phyloP scores from a whole-genome alignment of 1,284 basidiomycete genomes.

The Sporisorium iseilematis-ciliati region DNA sequence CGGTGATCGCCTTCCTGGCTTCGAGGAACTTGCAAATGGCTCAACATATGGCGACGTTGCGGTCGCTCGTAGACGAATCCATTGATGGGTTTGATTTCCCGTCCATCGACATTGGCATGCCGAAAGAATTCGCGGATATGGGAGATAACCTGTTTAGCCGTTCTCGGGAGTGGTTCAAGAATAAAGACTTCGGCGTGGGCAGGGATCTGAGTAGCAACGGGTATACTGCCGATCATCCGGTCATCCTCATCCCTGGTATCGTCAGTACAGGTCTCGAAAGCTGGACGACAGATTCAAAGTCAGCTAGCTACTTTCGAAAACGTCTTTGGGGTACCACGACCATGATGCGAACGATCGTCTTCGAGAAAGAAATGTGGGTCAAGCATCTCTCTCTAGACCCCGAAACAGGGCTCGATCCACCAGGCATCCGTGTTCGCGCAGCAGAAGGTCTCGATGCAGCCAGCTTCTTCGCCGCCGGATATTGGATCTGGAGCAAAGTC shows the following conservation, averaged over 20 bases:
- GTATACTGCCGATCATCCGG: conserved; percentile 63
- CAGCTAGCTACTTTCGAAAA: conserved; percentile 62
- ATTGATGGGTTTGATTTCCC: conserved; percentile 53
- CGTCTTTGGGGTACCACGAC: conserved; percentile 71
- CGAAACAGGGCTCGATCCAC: conserved; percentile 87
- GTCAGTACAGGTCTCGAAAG: conserved; percentile 67
- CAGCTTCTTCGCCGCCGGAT: conserved; percentile 85
- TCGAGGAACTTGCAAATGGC: conserved; percentile 57
- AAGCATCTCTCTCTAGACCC: conserved; percentile 89
- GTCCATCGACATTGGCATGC: conserved; percentile 58
- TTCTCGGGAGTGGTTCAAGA: conserved; percentile 64
- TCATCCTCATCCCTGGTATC: conserved; percentile 68
- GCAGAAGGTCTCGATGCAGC: conserved; percentile 83
- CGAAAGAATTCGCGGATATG: conserved; percentile 62
- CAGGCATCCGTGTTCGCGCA: conserved; percentile 87
- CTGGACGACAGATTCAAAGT: conserved; percentile 61
- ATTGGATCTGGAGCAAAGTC: conserved; percentile 86
- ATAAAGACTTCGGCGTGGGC: conserved; percentile 64
- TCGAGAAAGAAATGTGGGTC: conserved; percentile 89
- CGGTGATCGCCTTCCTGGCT: conserved; percentile 51
- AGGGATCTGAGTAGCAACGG: conserved; percentile 48
- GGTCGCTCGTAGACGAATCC: conserved; percentile 61
- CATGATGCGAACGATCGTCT: conserved; percentile 87
- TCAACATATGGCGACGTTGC: conserved; percentile 45
- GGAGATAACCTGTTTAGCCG: conserved; percentile 60